Base-by-base conservation (phyloP, 2,329 filamentous ascomycete species). In the Calonectria pteridis region DNA sequence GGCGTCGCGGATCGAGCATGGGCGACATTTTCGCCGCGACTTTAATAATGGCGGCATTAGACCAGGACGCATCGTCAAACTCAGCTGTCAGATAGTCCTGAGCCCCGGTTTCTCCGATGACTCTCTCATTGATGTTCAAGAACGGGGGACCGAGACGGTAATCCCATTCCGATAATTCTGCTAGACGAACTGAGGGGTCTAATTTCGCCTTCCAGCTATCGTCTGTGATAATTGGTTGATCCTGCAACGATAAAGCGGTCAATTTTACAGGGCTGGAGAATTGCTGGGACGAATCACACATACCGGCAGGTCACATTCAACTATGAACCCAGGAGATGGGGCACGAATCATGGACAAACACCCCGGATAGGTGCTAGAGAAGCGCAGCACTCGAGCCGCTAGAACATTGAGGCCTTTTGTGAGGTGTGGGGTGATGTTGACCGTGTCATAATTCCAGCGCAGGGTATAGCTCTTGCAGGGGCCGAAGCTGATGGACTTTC, bases 401-500 rank as follows among this genome's bases (percentile, higher is more conserved):
- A 68, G 46, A 14, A 68, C 55, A 5, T 72, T 72, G 55, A 68
- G 55, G n/a, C 70, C 70, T 6, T 55, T 53, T 13, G 46, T 37
- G 49, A 73, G 67, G n/a, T 63, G 43, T 11, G 71, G 71, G 6
- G 71, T 43, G 14, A 70, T 55, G 46, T 71, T 63, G 51, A 73
- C 67, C 2, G 71, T 73, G 20, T 73, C 62, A 29, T 73, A 73
- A 46, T 71, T 71, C 71, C 51, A 73, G 2, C 49, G 35, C n/a
- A 29, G 51, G 6, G 71, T 35, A 23, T 66, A 67, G 43, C 71
- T 67, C 26, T 71, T 73, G 46, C 71, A 71, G 16, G 71, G 71
- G 7, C 71, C 67, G 16, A 73, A 62, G 28, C 71, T 71, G 16
- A 73, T 51, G 3, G 53, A 67, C 10, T 71, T 62, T 16, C 71